Percentiles rank a stretch among this genome's conserved stretches.
Conservation (phyloP, 2,329 filamentous ascomycete genomes). For the Septoria petroselini region DNA sequence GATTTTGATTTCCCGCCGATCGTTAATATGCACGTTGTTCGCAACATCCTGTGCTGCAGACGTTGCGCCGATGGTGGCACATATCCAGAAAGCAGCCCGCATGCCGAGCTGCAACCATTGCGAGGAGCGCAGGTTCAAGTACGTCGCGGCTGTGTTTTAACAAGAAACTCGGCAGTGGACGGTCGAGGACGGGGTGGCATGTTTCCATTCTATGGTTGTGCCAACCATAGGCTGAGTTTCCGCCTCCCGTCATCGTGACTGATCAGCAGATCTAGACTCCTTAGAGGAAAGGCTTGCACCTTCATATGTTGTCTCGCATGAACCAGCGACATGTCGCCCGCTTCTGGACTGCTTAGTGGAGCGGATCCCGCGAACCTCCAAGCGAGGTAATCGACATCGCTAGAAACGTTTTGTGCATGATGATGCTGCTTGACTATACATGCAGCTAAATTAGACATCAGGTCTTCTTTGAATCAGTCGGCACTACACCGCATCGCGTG, state of each 20-base stretch:
- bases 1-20: background rate
- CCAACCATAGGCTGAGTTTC: background rate
- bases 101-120: conserved; percentile 1
- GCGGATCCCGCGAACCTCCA: no score
- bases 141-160: no score
- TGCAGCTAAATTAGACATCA: no score
- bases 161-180: no score
- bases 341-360: background rate
- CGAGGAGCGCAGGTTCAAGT: background rate
- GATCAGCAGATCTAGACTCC: conserved; percentile 7
- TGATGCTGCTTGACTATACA: no score
- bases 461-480: no score
- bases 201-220: background rate
- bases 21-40: background rate
- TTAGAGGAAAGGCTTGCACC: background rate
- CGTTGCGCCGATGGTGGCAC: background rate
- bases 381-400: no score
- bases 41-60: background rate
- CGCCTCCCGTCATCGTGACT: conserved; percentile 1
- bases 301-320: conserved; percentile 8
- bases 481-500: no score
- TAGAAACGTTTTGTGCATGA: no score
- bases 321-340: background rate
- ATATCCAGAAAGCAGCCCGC: conserved; percentile 5
- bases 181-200: no score